A percentile compares a stretch with the other conserved stretches of the same genome.
Evolutionary conservation across 306 rosid genomes (phyloP).

Genomic region (Quercus robur): DNA sequence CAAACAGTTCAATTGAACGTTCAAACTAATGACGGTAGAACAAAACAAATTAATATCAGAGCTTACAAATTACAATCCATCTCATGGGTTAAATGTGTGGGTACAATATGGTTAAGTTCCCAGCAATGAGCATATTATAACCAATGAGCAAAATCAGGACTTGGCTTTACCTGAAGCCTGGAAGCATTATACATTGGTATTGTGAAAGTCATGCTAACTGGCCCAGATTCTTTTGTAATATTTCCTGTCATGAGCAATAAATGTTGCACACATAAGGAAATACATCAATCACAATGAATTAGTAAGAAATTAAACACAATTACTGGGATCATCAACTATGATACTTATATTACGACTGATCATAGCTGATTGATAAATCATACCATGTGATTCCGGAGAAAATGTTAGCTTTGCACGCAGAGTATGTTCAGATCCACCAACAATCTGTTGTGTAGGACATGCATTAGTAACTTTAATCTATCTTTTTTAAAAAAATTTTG

Average conservation of each 20-base stretch:
- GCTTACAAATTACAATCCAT: neutral
- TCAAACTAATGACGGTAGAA: neutral
- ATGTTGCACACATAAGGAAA: constrained; percentile 19
- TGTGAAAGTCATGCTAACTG: constrained; percentile 88
- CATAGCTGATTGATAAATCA: neutral
- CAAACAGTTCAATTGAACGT: neutral
- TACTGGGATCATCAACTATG: constrained; percentile 12
- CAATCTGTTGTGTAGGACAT: constrained; percentile 51
- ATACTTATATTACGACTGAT: neutral
- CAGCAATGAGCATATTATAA: neutral
- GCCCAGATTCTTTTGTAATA: constrained; percentile 76
- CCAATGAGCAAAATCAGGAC: constrained; percentile 8
- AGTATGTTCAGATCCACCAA: constrained; percentile 75
- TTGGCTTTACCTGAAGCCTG: constrained; percentile 61
- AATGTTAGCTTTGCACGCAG: constrained; percentile 79
- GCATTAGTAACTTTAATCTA: constrained; percentile 23
- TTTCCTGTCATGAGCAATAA: constrained; percentile 46
- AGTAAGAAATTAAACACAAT: neutral
- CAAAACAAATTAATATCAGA: neutral
- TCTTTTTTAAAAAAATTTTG: neutral
- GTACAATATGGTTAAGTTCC: neutral
- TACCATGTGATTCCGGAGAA: constrained; percentile 71
- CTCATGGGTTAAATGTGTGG: neutral
- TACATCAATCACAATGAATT: constrained; percentile 1
- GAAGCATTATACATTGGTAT: constrained; percentile 82